Evolutionary conservation across 106 monocot species (phyloP).

Genomic region (Triglochin maritima): DNA sequence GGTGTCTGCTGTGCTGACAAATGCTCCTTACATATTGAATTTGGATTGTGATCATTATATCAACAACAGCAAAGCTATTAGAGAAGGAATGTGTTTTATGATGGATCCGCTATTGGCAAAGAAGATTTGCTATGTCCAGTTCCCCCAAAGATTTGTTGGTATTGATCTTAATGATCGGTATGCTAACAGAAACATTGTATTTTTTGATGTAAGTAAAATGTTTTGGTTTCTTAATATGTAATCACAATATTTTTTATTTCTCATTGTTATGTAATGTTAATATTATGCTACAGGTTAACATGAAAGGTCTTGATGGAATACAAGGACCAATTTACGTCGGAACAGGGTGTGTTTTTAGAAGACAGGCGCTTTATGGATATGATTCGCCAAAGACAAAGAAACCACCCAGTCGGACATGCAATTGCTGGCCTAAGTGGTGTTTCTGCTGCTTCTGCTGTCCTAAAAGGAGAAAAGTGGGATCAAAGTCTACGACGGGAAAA

Average conservation of each 20-base stretch:
- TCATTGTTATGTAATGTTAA: neutral
- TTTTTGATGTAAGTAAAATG: constrained; percentile 16
- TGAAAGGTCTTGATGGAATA: constrained; percentile 27
- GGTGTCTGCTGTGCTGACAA: constrained; percentile 18
- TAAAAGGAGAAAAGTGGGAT: constrained; percentile 37
- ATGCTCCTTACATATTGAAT: constrained; percentile 19
- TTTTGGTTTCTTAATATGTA: neutral
- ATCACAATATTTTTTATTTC: neutral
- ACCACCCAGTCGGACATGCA: constrained; percentile 52
- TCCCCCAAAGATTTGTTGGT: constrained; percentile 21
- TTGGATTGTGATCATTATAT: constrained; percentile 25
- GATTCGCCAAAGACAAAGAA: constrained; percentile 66
- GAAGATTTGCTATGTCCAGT: constrained; percentile 23
- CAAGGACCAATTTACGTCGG: constrained; percentile 25
- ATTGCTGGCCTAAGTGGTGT: constrained; percentile 71
- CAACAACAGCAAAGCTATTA: constrained; percentile 21
- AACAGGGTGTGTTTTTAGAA: constrained; percentile 20
- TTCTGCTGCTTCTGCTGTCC: constrained; percentile 34
- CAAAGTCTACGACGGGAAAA: constrained; percentile 31
- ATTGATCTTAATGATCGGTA: constrained; percentile 21
- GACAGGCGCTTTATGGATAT: constrained; percentile 41
- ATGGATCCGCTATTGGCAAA: constrained; percentile 21
- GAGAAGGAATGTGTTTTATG: constrained; percentile 25
- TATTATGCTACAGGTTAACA: constrained; percentile 13
- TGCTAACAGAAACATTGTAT: constrained; percentile 23